Evolutionary conservation across 257 asterid genomes (phyloP), one percentile per base, ranked within the genome.

Genomic region (Primulina tabacum): DNA sequence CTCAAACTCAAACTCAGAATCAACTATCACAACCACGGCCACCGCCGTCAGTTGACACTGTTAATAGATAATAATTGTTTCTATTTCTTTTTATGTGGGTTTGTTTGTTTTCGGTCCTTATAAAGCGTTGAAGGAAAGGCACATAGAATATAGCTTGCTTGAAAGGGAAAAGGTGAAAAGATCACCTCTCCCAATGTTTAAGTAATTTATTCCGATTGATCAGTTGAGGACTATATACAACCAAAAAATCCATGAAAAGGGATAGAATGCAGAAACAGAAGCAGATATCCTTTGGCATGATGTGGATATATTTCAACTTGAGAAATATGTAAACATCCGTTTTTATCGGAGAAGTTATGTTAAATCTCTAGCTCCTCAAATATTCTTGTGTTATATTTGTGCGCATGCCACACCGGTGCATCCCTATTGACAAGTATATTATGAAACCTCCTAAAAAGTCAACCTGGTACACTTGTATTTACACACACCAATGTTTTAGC

Each of bases 111-210:
- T 68, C 26, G 11, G 62, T 67, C 67, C 34, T 6, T 65, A 53
- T 66, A 12, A 71, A 62, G 79, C 72, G 72, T 71, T 70, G 59
- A 47, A 76, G 83, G 55, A 37, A 76, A 82, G 79, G 82, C 71
- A 40, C 76, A 47, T 47, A 50, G 57, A 50, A 17, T 61, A 64
- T 78, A 77, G 84, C 70, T 77, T 76, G 84, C 80, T 71, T 71
- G 65, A 53, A 76, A 71, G 82, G 90, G 84, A 69, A 64, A 73
- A 30, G 92, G 87, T 82, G 95, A 24, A 90, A 87, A 92, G 92
- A 85, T 86, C 96, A 80, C 81, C 88, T 63, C 10, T 73, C 82
- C 88, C 83, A 65, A 71, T 77, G 67, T 62, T 76, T 62, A 65
- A 71, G 86, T 86, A 65, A 69, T 81, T 81, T 65, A 60, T 76